Evolutionary conservation across 768 basidiomycete species (phyloP), one percentile per base, ranked within the genome.

Genomic region (Sporobolomyces phaffii): DNA sequence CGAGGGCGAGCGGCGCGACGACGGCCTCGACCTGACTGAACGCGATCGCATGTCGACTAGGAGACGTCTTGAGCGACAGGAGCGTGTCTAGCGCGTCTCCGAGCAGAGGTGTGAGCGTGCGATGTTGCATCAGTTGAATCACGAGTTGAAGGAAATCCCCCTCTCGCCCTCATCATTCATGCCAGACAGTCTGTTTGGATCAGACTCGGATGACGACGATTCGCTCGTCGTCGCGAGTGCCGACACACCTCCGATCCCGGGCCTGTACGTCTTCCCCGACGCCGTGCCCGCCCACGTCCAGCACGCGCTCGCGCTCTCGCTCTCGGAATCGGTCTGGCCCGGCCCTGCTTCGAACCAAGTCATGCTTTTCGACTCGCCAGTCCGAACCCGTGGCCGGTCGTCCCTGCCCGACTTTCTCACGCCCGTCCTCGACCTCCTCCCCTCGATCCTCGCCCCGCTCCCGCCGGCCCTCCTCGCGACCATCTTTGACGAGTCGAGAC

Each of bases 401-500:
- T 22, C 52, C 22, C 31, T 70, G 0, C 69, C 64, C 1, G 2
- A 29, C 2, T 64, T 51, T 43, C 56, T 71, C 52, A 2, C 49
- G 4, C 65, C 62, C 0, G n/a, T 64, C 29, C 38, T 68, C 57
- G 54, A 34, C 29, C 20, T 45, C 22, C 60, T 72, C 7, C 67
- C 64, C 5, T 10, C 33, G 38, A 9, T 60, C 54, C 48, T 73
- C 52, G 11, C 33, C 0, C 26, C 50, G 20, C 38, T 72, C 1
- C 61, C 73, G 0, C 7, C 13, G 0, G 29, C 49, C 17, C 26
- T 72, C 51, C 49, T 26, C 6, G 24, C 14, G 3, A 67, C 8
- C 70, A 74, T 48, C 78, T 81, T 34, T 76, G 78, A 58, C 66
- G 77, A 29, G 20, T 14, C 56, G 1, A 65, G 74, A 9, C 86